Evolutionary conservation across 2,329 filamentous ascomycete genomes (phyloP).

Genomic region (Coleophoma eucalyptorum): DNA sequence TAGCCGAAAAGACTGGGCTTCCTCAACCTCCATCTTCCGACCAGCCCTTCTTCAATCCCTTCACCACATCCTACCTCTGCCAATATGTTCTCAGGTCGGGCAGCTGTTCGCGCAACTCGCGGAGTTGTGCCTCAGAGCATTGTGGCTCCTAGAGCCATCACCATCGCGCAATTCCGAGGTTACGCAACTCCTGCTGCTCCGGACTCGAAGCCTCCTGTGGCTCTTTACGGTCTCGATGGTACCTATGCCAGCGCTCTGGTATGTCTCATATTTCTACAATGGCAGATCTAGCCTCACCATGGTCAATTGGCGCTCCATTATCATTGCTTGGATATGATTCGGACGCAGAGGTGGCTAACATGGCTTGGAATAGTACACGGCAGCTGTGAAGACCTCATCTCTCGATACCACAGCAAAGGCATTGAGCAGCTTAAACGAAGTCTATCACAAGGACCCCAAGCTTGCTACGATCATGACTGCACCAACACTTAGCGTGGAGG

Average conservation of each 20-base stretch:
- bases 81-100: constrained; percentile 29
- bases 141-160: constrained; percentile 39
- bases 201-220: constrained; percentile 77
- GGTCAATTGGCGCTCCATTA: background rate
- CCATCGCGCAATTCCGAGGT: constrained; percentile 62
- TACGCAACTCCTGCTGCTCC: constrained; percentile 64
- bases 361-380: constrained; percentile 73
- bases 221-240: constrained; percentile 93
- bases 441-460: constrained; percentile 81
- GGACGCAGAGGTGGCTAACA: background rate
- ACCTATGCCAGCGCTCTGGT: constrained; percentile 99
- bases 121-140: constrained; percentile 20
- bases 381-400: constrained; percentile 79
- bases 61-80: constrained; percentile 21
- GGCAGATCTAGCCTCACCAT: background rate
- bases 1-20: constrained; percentile 5
- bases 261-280: constrained; percentile 38
- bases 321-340: constrained; percentile 4
- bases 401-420: constrained; percentile 85
- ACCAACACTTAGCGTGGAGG: constrained; percentile 71
- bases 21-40: constrained; percentile 2
- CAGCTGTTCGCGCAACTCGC: constrained; percentile 25
- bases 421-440: constrained; percentile 63
- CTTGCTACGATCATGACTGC: constrained; percentile 71
- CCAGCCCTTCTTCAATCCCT: constrained; percentile 11